Evolutionary conservation across 2,329 filamentous ascomycete genomes (phyloP).

Genomic region (Myriosclerotinia duriaeana): DNA sequence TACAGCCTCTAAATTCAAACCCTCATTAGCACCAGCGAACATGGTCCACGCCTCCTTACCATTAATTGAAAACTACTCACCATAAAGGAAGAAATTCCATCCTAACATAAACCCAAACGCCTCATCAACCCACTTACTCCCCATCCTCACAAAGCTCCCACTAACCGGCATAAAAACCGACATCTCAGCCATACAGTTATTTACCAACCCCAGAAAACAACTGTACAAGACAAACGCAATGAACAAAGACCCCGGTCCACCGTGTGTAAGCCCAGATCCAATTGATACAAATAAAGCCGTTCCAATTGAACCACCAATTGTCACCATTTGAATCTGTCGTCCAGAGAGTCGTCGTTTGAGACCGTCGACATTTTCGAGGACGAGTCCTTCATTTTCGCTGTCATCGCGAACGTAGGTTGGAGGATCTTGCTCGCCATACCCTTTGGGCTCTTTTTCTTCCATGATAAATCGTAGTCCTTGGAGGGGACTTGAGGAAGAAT

Average conservation of each 20-base stretch:
- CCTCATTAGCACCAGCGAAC: background rate
- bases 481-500: background rate
- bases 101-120: slow-evolving; percentile 55
- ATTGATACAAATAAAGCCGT: slow-evolving; percentile 50
- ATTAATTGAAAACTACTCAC: slow-evolving; percentile 16
- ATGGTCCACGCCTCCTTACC: background rate
- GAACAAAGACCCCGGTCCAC: slow-evolving; percentile 43
- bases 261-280: slow-evolving; percentile 44
- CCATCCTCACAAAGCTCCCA: slow-evolving; percentile 54
- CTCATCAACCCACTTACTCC: slow-evolving; percentile 54
- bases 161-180: slow-evolving; percentile 55
- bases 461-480: background rate
- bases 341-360: slow-evolving; percentile 44
- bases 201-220: slow-evolving; percentile 44
- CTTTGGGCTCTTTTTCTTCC: slow-evolving; percentile 29
- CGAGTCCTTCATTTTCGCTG: slow-evolving; percentile 16
- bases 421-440: slow-evolving; percentile 25
- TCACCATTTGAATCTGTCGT: slow-evolving; percentile 51
- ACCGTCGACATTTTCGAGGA: slow-evolving; percentile 32
- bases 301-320: slow-evolving; percentile 50
- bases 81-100: slow-evolving; percentile 65
- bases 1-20: slow-evolving; percentile 26
- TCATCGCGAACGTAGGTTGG: background rate
- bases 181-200: slow-evolving; percentile 50
- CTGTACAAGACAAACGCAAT: slow-evolving; percentile 48